Evolutionary conservation across 768 basidiomycete species (phyloP).

Genomic region (Suillus cothurnatus): DNA sequence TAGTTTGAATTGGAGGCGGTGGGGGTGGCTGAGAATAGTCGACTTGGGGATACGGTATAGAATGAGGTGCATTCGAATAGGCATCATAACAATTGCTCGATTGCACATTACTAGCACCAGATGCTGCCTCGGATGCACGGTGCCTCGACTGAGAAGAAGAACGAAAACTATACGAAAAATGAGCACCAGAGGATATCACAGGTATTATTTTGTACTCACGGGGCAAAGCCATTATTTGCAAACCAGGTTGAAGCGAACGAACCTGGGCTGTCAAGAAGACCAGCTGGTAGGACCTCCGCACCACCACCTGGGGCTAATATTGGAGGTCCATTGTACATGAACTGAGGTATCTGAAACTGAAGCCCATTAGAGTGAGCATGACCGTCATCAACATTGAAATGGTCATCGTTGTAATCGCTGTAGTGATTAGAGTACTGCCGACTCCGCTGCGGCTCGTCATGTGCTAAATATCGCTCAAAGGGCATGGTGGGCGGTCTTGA

Average conservation of each 20-base stretch:
- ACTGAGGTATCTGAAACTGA: conserved; percentile 66
- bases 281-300: conserved; percentile 67
- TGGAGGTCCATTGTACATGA: conserved; percentile 59
- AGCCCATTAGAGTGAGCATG: conserved; percentile 28
- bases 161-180: conserved; percentile 26
- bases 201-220: conserved; percentile 20
- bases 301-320: conserved; percentile 72
- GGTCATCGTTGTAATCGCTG: conserved; percentile 16
- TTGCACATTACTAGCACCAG: not conserved
- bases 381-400: conserved; percentile 10
- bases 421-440: conserved; percentile 14
- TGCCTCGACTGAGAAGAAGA: conserved; percentile 21
- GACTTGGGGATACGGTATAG: not conserved
- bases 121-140: not conserved
- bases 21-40: conserved; percentile 9
- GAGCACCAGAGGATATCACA: conserved; percentile 12
- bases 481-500: conserved; percentile 34
- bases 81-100: conserved; percentile 2
- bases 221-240: conserved; percentile 44
- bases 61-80: conserved; percentile 7
- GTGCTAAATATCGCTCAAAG: conserved; percentile 42
- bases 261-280: conserved; percentile 33
- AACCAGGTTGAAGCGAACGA: conserved; percentile 50
- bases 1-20: not conserved
- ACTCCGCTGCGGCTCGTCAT: conserved; percentile 19